A percentile compares a stretch with the other conserved stretches of the same genome.
Conservation (phyloP, 768 basidiomycete species). For the Russula sp. region DNA sequence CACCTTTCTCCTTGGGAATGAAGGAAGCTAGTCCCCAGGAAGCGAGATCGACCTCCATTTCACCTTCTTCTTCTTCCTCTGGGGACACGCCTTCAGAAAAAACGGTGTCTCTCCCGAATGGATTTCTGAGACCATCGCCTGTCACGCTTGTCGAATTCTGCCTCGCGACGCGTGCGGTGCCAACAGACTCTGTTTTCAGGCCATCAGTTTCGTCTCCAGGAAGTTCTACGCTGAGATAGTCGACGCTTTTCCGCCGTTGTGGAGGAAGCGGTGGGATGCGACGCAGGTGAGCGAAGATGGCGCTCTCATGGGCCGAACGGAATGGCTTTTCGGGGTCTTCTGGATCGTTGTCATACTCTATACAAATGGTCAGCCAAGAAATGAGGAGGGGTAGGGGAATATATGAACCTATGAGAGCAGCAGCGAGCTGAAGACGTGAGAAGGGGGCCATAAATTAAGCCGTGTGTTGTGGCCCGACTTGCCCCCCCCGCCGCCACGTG, state of each 20-base stretch:
- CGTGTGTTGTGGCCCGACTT: background rate
- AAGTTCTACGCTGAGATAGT: conserved; percentile 65
- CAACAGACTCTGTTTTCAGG: conserved; percentile 42
- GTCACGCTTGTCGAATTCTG: conserved; percentile 59
- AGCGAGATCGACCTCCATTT: conserved; percentile 71
- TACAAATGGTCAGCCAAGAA: conserved; percentile 3
- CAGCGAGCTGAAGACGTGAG: conserved; percentile 83
- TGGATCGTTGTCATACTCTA: conserved; percentile 90
- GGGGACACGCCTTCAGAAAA: conserved; percentile 52
- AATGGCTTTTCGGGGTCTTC: conserved; percentile 58
- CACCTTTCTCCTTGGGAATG: conserved; percentile 63
- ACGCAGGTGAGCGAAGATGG: conserved; percentile 79
- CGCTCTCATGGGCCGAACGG: conserved; percentile 75
- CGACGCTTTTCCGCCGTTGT: conserved; percentile 50
- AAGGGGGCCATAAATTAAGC: conserved; percentile 45
- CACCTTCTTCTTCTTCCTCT: conserved; percentile 51
- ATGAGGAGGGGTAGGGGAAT: conserved; percentile 8
- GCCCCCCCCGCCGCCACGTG: conserved; percentile 15
- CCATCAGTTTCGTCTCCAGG: conserved; percentile 53
- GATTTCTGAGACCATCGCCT: conserved; percentile 66
- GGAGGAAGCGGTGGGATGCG: conserved; percentile 50
- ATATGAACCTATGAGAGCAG: conserved; percentile 72
- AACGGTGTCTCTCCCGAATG: conserved; percentile 64
- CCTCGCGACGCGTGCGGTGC: no score
- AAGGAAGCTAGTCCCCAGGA: conserved; percentile 84